Conservation (phyloP, 2,329 filamentous ascomycete genomes). For the Pezicula neosporulosa region DNA sequence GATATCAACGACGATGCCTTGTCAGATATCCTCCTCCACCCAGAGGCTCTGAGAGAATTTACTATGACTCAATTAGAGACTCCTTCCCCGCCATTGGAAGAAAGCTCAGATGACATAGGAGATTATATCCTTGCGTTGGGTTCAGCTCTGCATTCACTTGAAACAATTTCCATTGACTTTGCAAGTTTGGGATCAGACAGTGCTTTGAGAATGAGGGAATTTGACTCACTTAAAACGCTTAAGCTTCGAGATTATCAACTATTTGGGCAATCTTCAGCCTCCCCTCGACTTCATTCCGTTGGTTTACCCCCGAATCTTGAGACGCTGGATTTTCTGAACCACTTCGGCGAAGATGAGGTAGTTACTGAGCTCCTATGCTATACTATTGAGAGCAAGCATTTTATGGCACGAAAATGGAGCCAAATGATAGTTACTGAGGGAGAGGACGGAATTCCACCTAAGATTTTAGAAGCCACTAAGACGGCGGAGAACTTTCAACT, state of each 20-base stretch:
- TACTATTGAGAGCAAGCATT: constrained; percentile 34
- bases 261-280: constrained; percentile 41
- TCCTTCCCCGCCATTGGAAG: constrained; percentile 39
- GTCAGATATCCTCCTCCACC: constrained; percentile 38
- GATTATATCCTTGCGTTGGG: constrained; percentile 43
- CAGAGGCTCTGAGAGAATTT: constrained; percentile 41
- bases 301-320: constrained; percentile 43
- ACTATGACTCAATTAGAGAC: constrained; percentile 41
- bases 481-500: neutral
- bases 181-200: constrained; percentile 36
- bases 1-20: constrained; percentile 45
- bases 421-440: constrained; percentile 34
- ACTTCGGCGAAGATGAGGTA: constrained; percentile 43
- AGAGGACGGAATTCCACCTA: constrained; percentile 30
- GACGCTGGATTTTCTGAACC: constrained; percentile 42
- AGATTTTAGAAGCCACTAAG: constrained; percentile 31
- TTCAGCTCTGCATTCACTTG: constrained; percentile 38
- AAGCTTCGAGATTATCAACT: constrained; percentile 45
- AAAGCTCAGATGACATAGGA: constrained; percentile 42
- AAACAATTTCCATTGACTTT: constrained; percentile 42
- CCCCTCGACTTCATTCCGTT: constrained; percentile 42
- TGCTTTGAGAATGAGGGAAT: constrained; percentile 41
- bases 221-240: constrained; percentile 36
- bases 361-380: constrained; percentile 41
- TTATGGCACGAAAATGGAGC: constrained; percentile 34